phyloP scores from a whole-genome alignment of 2,329 filamentous ascomycete species.

The Parastagonospora nodorum region DNA sequence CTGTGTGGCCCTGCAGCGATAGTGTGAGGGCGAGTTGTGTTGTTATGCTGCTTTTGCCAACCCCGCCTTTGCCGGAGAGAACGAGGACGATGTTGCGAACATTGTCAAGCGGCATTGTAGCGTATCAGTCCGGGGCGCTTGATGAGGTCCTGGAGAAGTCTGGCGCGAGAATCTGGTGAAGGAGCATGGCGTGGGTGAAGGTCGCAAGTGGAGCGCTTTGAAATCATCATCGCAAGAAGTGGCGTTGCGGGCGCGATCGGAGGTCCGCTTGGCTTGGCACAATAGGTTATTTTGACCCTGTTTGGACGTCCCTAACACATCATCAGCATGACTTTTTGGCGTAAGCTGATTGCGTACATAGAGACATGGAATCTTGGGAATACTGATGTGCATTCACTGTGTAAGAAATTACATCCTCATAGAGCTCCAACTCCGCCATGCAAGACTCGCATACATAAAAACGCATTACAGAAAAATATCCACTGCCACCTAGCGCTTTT shows the following conservation, averaged over 20 bases:
- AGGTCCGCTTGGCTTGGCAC: slow-evolving; percentile 17
- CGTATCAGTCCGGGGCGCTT: slow-evolving; percentile 31
- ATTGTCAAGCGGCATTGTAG: slow-evolving; percentile 67
- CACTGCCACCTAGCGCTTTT: not conserved
- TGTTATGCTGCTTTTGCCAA: slow-evolving; percentile 97
- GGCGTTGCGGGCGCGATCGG: slow-evolving; percentile 35
- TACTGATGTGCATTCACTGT: slow-evolving; percentile 11
- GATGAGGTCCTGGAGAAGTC: not conserved
- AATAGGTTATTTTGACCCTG: slow-evolving; percentile 9
- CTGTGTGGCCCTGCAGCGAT: slow-evolving; percentile 80
- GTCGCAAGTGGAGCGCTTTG: slow-evolving; percentile 30
- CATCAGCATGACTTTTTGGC: not conserved
- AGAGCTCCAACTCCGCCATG: slow-evolving; percentile 18
- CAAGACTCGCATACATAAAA: not conserved
- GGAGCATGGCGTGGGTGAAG: slow-evolving; percentile 25
- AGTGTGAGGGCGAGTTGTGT: slow-evolving; percentile 93
- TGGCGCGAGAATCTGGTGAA: not conserved
- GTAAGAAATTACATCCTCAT: slow-evolving; percentile 17
- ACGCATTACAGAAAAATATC: not conserved
- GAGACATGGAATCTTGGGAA: not conserved
- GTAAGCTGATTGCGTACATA: not conserved
- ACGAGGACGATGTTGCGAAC: slow-evolving; percentile 81
- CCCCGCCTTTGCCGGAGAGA: slow-evolving; percentile 95
- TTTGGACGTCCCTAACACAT: not conserved
- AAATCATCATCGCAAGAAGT: slow-evolving; percentile 33